phyloP scores from a whole-genome alignment of 1,284 basidiomycete genomes.

The Ganoderma lucidum region DNA sequence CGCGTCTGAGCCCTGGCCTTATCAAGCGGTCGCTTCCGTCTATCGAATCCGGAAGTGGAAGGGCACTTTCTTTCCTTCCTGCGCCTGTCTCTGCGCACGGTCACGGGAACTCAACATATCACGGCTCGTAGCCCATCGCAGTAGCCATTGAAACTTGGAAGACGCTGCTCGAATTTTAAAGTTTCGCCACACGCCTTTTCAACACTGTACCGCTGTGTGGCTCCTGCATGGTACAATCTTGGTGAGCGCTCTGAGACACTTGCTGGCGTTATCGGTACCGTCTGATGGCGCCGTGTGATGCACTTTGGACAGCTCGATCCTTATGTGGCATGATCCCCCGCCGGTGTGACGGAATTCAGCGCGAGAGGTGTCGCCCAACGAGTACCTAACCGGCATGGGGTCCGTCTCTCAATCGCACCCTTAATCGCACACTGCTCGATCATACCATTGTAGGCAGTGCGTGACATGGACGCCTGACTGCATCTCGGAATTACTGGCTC shows the following conservation, averaged over 20 bases:
- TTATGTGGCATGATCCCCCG: not conserved
- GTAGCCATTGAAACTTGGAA: not conserved
- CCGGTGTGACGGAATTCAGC: not conserved
- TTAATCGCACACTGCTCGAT: not conserved
- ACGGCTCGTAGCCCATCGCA: too few relatives aligned
- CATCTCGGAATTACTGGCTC: not conserved
- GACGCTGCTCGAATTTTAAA: not conserved
- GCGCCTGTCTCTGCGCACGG: not conserved
- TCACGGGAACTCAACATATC: not conserved
- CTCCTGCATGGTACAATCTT: not conserved
- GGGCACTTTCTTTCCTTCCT: not conserved
- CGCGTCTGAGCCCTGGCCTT: constrained; percentile 3
- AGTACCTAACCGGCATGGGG: not conserved
- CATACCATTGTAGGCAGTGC: not conserved
- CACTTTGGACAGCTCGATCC: not conserved
- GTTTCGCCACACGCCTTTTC: not conserved
- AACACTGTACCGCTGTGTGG: not conserved
- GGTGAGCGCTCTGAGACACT: not conserved
- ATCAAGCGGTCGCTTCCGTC: constrained; percentile 7
- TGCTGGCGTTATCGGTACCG: not conserved
- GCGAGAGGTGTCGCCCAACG: not conserved
- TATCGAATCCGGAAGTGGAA: constrained; percentile 5
- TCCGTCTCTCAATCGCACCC: constrained; percentile 4
- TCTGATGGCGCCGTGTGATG: not conserved
- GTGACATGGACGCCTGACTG: constrained; percentile 8